Evolutionary conservation across 805 yeast species (phyloP).

Genomic region (Lipomyces japonicus): DNA sequence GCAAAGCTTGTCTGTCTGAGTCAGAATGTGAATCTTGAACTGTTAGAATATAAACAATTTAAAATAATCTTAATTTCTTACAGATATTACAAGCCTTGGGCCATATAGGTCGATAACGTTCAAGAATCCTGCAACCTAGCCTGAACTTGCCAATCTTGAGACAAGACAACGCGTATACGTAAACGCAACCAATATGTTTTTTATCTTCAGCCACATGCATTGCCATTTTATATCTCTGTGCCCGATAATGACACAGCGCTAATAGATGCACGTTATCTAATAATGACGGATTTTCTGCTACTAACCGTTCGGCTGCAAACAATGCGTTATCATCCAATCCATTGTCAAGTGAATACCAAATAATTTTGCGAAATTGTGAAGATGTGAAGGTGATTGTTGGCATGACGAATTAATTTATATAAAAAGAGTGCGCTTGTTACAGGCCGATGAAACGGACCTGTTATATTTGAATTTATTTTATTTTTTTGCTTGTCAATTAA

Average conservation of each 20-base stretch:
- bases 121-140: constrained; percentile 48
- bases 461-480: no score
- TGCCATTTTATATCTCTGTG: constrained; percentile 59
- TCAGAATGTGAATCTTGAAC: constrained; percentile 26
- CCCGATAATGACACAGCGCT: constrained; percentile 61
- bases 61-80: not conserved
- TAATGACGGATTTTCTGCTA: constrained; percentile 57
- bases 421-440: no score
- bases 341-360: constrained; percentile 69
- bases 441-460: no score
- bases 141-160: constrained; percentile 50
- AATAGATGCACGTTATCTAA: constrained; percentile 64
- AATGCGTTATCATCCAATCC: constrained; percentile 72
- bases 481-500: no score
- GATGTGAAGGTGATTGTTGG: not conserved
- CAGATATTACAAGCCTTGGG: constrained; percentile 19
- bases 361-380: constrained; percentile 43
- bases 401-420: not conserved
- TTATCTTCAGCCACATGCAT: constrained; percentile 47
- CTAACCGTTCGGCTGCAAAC: constrained; percentile 76
- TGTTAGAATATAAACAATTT: not conserved
- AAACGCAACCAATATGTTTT: constrained; percentile 70
- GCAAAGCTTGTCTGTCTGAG: constrained; percentile 38
- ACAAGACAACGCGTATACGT: constrained; percentile 67
- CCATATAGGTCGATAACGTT: constrained; percentile 14